Evolutionary conservation across 148 eudicot species (phyloP).

Genomic region (Salicornia ramosissima): DNA sequence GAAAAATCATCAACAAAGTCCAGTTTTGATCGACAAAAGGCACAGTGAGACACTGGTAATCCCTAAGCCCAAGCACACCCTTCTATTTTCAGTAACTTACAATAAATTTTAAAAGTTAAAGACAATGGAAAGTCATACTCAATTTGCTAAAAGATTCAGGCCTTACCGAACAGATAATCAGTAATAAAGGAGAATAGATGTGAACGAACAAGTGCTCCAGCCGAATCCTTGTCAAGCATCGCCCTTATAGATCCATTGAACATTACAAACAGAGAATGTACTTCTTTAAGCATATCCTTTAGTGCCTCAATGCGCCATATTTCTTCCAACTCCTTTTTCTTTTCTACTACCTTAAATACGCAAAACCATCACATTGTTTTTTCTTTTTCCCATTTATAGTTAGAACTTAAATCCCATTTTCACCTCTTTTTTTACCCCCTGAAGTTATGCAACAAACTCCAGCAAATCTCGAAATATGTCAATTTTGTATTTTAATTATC

Average conservation of each 20-base stretch:
- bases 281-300: slow-evolving; percentile 80
- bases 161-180: slow-evolving; percentile 85
- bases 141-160: slow-evolving; percentile 12
- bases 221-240: slow-evolving; percentile 75
- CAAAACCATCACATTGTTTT: slow-evolving; percentile 5
- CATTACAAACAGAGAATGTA: slow-evolving; percentile 82
- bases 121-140: slow-evolving; percentile 25
- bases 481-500: too few species aligned
- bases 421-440: too few species aligned
- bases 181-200: slow-evolving; percentile 64
- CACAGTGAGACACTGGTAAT: too few species aligned
- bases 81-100: slow-evolving; percentile 75
- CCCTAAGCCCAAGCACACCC: too few species aligned
- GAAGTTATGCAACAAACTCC: too few species aligned
- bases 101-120: slow-evolving; percentile 45
- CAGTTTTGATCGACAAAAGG: slow-evolving; percentile 97
- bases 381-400: background rate
- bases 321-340: slow-evolving; percentile 66
- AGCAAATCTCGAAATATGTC: too few species aligned
- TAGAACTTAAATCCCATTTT: too few species aligned
- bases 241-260: slow-evolving; percentile 75
- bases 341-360: slow-evolving; percentile 68
- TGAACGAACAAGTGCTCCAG: slow-evolving; percentile 69
- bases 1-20: slow-evolving; percentile 94
- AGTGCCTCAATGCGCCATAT: slow-evolving; percentile 84